These are phyloP conservation scores for Bacterosira constricta DNA, from an alignment of 108 stramenopile genomes.

Conservation along the genomic window DNA sequence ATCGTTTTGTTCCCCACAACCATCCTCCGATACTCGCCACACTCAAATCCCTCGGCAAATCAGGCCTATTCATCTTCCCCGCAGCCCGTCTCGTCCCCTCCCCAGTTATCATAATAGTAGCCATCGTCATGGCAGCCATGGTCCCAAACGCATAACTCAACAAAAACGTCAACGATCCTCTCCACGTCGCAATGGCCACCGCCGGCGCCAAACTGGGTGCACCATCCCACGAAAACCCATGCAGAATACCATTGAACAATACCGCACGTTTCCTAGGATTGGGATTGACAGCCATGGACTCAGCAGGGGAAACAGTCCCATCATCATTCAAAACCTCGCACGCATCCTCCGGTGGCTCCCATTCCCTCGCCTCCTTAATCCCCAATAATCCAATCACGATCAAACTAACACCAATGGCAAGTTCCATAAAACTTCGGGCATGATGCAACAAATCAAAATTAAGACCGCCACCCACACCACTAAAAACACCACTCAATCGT, in stretches of 20 bases:
- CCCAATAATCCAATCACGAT: constrained; percentile 94
- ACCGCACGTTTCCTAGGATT: constrained; percentile 73
- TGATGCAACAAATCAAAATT: constrained; percentile 39
- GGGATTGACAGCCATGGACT: constrained; percentile 44
- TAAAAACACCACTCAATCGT: constrained; percentile 33
- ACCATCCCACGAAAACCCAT: constrained; percentile 97
- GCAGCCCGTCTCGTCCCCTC: constrained; percentile 86
- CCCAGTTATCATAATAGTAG: constrained; percentile 85
- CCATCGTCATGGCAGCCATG: constrained; percentile 85
- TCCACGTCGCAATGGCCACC: constrained; percentile 89
- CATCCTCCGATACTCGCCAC: constrained; percentile 73
- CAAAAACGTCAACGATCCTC: constrained; percentile 85
- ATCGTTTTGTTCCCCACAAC: too few species aligned
- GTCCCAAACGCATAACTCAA: constrained; percentile 94
- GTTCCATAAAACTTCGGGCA: constrained; percentile 72
- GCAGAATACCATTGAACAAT: constrained; percentile 94
- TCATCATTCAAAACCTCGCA: background rate
- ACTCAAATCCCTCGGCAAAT: constrained; percentile 88
- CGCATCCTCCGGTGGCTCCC: constrained; percentile 7
- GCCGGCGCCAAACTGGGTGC: constrained; percentile 94
- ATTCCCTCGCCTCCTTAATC: constrained; percentile 82
- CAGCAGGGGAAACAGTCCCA: constrained; percentile 22
- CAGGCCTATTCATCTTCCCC: constrained; percentile 77
- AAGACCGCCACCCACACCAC: constrained; percentile 18
- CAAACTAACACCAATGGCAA: constrained; percentile 89